Conservation (phyloP, 495 filamentous ascomycete genomes). For the Diplogelasinospora grovesii region DNA sequence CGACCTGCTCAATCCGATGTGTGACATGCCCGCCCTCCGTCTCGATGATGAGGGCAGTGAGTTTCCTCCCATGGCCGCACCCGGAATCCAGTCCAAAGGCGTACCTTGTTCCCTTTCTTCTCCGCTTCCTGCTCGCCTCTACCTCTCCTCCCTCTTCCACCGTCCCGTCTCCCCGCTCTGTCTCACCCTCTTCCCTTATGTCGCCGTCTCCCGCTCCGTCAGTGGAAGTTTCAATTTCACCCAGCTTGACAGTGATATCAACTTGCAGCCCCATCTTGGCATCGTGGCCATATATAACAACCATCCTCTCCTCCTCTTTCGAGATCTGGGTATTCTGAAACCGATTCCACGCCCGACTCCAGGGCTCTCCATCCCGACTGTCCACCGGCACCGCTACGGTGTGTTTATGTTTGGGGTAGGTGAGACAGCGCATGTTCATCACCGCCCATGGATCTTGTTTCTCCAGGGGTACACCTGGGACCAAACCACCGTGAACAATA, state of each 20-base stretch:
- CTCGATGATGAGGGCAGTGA: constrained; percentile 74
- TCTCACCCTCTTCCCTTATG: constrained; percentile 1
- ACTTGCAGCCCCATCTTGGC: constrained; percentile 58
- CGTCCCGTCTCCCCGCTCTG: background rate
- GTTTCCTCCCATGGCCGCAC: constrained; percentile 64
- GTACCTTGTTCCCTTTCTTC: constrained; percentile 37
- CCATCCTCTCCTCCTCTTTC: constrained; percentile 24
- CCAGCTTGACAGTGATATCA: constrained; percentile 7
- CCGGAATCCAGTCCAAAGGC: constrained; percentile 80
- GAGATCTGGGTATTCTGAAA: constrained; percentile 20
- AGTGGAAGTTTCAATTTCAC: background rate
- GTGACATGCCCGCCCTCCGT: constrained; percentile 34
- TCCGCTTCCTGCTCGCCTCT: constrained; percentile 10
- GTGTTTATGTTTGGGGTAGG: constrained; percentile 11
- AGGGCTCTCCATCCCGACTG: constrained; percentile 50
- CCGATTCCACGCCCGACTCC: constrained; percentile 55
- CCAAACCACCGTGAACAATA: constrained; percentile 79
- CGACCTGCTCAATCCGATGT: constrained; percentile 24
- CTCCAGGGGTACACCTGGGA: constrained; percentile 63
- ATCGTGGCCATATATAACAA: constrained; percentile 84
- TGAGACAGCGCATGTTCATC: constrained; percentile 87
- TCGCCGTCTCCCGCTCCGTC: background rate
- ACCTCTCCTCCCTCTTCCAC: constrained; percentile 1
- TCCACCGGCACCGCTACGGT: constrained; percentile 53
- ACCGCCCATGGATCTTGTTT: constrained; percentile 71